phyloP scores from a whole-genome alignment of 2,329 filamentous ascomycete species.

The Ophiostoma novo-ulmi region DNA sequence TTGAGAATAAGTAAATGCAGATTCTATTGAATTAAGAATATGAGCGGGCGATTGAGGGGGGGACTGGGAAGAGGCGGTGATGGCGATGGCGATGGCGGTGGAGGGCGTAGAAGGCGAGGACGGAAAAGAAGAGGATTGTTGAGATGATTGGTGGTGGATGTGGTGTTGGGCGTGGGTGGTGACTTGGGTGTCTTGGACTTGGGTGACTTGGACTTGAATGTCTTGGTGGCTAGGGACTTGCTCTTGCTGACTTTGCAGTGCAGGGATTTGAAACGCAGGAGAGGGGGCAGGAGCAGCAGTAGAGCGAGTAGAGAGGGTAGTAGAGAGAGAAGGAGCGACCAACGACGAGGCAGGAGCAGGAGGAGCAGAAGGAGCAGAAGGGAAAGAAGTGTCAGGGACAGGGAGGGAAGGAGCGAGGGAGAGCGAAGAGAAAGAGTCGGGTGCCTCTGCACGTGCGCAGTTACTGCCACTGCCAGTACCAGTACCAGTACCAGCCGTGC shows the following conservation, averaged over 20 bases:
- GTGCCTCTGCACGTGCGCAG: not conserved
- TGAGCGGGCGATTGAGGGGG: not conserved
- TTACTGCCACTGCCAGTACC: not conserved
- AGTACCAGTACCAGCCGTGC: not conserved
- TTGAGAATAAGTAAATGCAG: not conserved
- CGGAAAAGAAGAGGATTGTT: slow-evolving; percentile 4
- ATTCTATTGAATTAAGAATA: not conserved
- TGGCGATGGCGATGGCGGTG: slow-evolving; percentile 17
- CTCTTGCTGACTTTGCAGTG: not conserved
- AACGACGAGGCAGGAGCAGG: not conserved
- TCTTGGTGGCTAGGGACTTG: slow-evolving; percentile 12
- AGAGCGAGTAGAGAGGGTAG: not conserved
- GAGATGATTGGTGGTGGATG: not conserved
- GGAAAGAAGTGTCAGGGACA: not conserved
- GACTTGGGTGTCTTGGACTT: not conserved
- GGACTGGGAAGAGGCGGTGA: slow-evolving; percentile 1
- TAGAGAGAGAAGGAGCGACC: not conserved
- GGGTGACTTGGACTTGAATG: slow-evolving; percentile 14
- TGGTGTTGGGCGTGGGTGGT: slow-evolving; percentile 7
- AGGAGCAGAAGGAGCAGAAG: too few species aligned
- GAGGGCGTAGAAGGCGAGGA: slow-evolving; percentile 20
- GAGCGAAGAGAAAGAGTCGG: slow-evolving; percentile 4
- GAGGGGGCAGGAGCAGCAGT: not conserved
- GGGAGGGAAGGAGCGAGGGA: slow-evolving; percentile 6
- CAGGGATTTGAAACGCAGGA: slow-evolving; percentile 22